Conservation (phyloP, 805 yeast species). For the Lachancea quebecensis region DNA sequence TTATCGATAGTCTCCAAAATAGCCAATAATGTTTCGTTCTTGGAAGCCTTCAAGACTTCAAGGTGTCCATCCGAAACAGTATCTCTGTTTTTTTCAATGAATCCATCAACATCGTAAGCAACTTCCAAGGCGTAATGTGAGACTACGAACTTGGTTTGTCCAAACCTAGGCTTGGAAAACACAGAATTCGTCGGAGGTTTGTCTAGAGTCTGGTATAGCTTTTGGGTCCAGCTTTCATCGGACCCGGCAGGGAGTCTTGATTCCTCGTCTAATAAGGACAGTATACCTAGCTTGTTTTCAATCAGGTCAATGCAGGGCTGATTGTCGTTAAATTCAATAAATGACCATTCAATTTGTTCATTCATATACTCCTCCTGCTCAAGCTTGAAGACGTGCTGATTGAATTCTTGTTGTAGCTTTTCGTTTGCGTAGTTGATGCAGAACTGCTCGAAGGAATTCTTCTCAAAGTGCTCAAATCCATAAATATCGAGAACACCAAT, state of each 20-base stretch:
- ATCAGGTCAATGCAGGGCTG: conserved; percentile 94
- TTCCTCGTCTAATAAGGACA: conserved; percentile 88
- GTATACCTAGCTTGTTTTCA: conserved; percentile 81
- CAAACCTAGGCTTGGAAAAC: conserved; percentile 90
- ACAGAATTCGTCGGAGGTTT: conserved; percentile 69
- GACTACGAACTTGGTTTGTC: conserved; percentile 83
- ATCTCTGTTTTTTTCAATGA: conserved; percentile 94
- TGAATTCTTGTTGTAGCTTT: conserved; percentile 93
- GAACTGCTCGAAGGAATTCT: conserved; percentile 93
- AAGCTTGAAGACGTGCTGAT: conserved; percentile 92
- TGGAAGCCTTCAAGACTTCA: conserved; percentile 68
- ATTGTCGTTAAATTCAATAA: conserved; percentile 91
- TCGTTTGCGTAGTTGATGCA: conserved; percentile 97
- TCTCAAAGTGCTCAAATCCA: conserved; percentile 94
- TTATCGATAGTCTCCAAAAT: conserved; percentile 61
- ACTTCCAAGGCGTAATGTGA: conserved; percentile 95
- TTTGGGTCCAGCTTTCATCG: conserved; percentile 87
- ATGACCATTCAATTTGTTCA: conserved; percentile 94
- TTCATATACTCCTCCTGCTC: conserved; percentile 93
- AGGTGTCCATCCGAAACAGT: conserved; percentile 94
- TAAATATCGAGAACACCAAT: conserved; percentile 97
- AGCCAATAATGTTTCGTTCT: conserved; percentile 56
- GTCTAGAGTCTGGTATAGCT: conserved; percentile 78
- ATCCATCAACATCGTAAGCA: conserved; percentile 85
- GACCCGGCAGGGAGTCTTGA: conserved; percentile 89